Evolutionary conservation across 768 basidiomycete genomes (phyloP), one percentile per base, ranked within the genome.

Genomic region (Bullera alba): DNA sequence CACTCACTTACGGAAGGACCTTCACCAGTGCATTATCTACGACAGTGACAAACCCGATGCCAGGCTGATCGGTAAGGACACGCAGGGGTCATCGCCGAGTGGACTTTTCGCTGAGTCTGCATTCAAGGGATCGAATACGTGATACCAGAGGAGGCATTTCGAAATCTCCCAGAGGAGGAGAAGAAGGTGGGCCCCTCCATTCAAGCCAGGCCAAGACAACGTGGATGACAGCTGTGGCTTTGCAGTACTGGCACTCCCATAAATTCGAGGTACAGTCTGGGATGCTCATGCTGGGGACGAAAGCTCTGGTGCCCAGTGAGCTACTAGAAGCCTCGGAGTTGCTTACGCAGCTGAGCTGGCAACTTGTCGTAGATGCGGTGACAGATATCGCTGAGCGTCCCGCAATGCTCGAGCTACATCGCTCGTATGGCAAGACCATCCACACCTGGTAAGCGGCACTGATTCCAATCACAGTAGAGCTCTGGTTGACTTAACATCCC

Each of bases 211-310:
- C 43, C 10, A 37, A 10, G n/a, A n/a, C n/a, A n/a, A n/a, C n/a
- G n/a, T 34, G 8, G n/a, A 34, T 8, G 32, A 8, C 32, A 8
- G 32, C 8, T 8, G 32, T 16, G 17, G 19, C 26, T 37, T 4
- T 23, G 6, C 41, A 68, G 57, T 78, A 75, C 48, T 80, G 79
- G 79, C 80, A 80, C 58, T 78, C 76, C 14, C 79, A 80, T 56
- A 76, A 78, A 54, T 55, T 48, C 26, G 63, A 70, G 46, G 37
- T 70, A 4, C 61, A 70, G 30, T 62, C 60, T 1, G 69, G 69
- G 3, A 63, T 68, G 60, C 46, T 70, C 3, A 57, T 58, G 48
- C 42, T 70, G 4, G 64, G 58, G 3, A 65, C 60, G 16, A 70
- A 70, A 37, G 48, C 56, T 4, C 41, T 64, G 1, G 61, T 67